phyloP scores from a whole-genome alignment of 257 asterid genomes.

The Nicotiana knightiana region DNA sequence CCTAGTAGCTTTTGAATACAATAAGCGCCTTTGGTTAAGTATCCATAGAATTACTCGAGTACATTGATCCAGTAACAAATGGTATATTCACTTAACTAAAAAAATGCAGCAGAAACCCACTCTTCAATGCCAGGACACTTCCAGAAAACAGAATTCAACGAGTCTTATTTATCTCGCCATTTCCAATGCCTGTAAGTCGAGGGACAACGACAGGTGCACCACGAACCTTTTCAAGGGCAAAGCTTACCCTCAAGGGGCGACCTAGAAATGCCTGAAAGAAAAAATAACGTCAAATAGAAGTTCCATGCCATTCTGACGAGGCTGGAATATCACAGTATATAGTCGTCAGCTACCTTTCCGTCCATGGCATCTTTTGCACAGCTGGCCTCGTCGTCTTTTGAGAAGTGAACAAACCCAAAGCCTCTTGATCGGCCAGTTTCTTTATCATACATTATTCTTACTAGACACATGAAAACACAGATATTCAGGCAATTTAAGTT shows the following conservation, averaged over 20 bases:
- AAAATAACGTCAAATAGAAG: neutral
- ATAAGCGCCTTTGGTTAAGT: neutral
- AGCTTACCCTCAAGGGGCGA: conserved; percentile 42
- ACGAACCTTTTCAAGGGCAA: conserved; percentile 40
- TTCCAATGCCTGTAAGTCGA: conserved; percentile 21
- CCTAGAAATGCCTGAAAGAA: conserved; percentile 38
- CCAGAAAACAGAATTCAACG: neutral
- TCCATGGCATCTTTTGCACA: conserved; percentile 48
- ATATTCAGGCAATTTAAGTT: neutral
- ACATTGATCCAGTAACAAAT: neutral
- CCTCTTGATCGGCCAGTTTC: conserved; percentile 45
- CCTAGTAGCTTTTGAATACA: neutral
- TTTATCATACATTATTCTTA: conserved; percentile 39
- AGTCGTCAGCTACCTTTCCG: conserved; percentile 27
- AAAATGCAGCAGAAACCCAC: neutral
- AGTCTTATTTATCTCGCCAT: neutral
- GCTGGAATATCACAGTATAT: neutral
- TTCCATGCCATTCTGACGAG: neutral
- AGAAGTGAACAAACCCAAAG: conserved; percentile 42
- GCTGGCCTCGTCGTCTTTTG: conserved; percentile 34
- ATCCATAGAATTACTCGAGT: neutral
- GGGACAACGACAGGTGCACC: conserved; percentile 47
- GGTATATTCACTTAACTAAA: neutral
- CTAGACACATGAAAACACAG: conserved; percentile 6
- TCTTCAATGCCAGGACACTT: neutral